Conservation (phyloP, 345 rosid species). For the Salix udensis region DNA sequence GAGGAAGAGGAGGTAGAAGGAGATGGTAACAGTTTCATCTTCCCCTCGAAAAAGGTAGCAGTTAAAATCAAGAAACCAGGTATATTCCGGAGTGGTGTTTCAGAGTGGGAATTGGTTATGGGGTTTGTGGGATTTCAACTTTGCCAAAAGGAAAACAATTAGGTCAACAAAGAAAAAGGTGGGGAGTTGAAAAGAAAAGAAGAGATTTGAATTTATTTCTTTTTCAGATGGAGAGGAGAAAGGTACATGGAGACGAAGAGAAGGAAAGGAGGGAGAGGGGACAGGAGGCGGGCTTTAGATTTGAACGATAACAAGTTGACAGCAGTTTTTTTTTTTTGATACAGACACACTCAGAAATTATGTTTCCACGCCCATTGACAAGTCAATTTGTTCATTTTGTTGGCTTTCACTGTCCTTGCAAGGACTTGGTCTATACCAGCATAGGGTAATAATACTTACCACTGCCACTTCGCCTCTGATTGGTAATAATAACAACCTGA, state of each 20-base stretch:
- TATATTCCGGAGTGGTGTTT: not conserved
- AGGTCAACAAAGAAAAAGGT: not conserved
- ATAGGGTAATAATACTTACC: not conserved
- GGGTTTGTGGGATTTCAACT: slow-evolving; percentile 14
- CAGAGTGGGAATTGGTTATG: not conserved
- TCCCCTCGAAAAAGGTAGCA: not conserved
- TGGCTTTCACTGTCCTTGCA: not conserved
- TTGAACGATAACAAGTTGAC: slow-evolving; percentile 36
- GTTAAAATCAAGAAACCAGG: not conserved
- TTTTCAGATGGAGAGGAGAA: not conserved
- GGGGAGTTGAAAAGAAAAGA: not conserved
- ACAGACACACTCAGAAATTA: not conserved
- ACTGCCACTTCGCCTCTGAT: no score
- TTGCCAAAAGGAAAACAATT: slow-evolving; percentile 4
- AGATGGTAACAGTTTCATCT: slow-evolving; percentile 44
- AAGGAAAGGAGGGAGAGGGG: not conserved
- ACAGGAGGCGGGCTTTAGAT: slow-evolving; percentile 51
- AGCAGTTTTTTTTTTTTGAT: not conserved
- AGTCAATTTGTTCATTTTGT: slow-evolving; percentile 40
- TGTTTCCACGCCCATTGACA: slow-evolving; percentile 51
- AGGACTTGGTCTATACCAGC: not conserved
- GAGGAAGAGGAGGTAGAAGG: slow-evolving; percentile 38
- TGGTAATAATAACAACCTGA: no score
- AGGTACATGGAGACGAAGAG: not conserved
- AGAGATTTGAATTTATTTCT: slow-evolving; percentile 20